These are phyloP conservation scores for Ophiostoma himal-ulmi DNA, from an alignment of 2,329 filamentous ascomycete genomes.

Conservation along the genomic window DNA sequence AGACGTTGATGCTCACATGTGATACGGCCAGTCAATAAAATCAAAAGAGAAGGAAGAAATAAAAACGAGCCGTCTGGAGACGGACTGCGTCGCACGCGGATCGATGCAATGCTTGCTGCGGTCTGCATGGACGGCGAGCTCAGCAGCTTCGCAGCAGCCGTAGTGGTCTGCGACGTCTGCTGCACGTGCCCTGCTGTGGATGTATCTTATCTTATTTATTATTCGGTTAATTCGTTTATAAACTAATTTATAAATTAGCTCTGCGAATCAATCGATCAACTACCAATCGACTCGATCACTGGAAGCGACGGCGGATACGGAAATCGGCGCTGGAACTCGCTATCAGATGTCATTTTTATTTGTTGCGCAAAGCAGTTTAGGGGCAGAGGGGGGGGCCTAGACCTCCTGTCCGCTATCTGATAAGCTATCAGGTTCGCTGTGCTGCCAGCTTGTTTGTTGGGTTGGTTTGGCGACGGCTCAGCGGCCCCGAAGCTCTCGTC, in stretches of 20 bases:
- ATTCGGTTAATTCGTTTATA: neutral
- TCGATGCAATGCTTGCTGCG: neutral
- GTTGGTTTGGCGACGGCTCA: neutral
- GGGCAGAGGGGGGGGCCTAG: no score
- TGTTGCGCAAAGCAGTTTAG: no score
- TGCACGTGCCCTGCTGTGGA: neutral
- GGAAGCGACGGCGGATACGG: neutral
- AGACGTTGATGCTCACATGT: neutral
- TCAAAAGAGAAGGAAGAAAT: neutral
- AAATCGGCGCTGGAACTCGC: neutral
- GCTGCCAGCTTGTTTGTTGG: no score
- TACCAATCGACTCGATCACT: constrained; percentile 8
- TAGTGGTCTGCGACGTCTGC: neutral
- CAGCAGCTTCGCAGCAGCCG: no score
- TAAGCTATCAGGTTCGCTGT: neutral
- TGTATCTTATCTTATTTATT: no score
- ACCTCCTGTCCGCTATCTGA: neutral
- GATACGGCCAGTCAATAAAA: neutral
- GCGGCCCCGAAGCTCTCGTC: neutral
- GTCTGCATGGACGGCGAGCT: neutral
- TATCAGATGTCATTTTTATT: neutral
- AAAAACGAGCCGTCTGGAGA: neutral
- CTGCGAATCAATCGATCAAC: neutral
- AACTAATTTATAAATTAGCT: no score
- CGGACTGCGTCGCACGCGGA: neutral